A percentile compares a stretch with the other conserved stretches of the same genome.
Conservation (phyloP, 495 filamentous ascomycete species). For the Thermochaetoides thermophila region DNA sequence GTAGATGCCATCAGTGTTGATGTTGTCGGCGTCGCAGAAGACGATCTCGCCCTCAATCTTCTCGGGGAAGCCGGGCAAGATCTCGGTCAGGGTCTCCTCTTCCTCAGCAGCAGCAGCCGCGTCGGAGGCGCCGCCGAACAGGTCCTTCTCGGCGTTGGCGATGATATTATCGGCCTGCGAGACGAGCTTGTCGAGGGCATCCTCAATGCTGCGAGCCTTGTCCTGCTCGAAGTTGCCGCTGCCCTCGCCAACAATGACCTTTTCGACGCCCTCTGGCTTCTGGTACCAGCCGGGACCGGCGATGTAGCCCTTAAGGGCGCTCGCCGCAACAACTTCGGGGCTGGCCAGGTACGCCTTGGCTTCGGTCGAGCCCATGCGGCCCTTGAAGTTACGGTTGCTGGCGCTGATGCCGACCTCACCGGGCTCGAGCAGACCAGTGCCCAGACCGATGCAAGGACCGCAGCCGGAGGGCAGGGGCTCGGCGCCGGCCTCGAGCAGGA, state of each 20-base stretch:
- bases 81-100: conserved; percentile 34
- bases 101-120: conserved; percentile 8
- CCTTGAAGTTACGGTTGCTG: conserved; percentile 87
- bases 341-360: conserved; percentile 81
- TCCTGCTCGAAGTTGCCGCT: conserved; percentile 47
- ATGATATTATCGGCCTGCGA: conserved; percentile 45
- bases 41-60: conserved; percentile 52
- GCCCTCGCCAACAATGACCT: conserved; percentile 57
- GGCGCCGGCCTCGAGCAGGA: conserved; percentile 66
- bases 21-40: conserved; percentile 57
- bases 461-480: conserved; percentile 63
- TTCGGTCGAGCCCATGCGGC: conserved; percentile 71
- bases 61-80: conserved; percentile 58
- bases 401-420: conserved; percentile 85
- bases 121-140: conserved; percentile 9
- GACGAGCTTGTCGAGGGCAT: conserved; percentile 56
- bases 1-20: conserved; percentile 76
- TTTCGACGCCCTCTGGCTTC: conserved; percentile 47
- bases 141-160: conserved; percentile 23
- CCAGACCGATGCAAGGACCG: conserved; percentile 82
- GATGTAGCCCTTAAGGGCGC: conserved; percentile 64
- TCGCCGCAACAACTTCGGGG: conserved; percentile 86
- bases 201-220: conserved; percentile 45
- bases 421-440: conserved; percentile 66
- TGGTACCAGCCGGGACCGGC: conserved; percentile 70